Conservation (phyloP, 768 basidiomycete genomes). For the Rhodosporidiobolus odoratus region DNA sequence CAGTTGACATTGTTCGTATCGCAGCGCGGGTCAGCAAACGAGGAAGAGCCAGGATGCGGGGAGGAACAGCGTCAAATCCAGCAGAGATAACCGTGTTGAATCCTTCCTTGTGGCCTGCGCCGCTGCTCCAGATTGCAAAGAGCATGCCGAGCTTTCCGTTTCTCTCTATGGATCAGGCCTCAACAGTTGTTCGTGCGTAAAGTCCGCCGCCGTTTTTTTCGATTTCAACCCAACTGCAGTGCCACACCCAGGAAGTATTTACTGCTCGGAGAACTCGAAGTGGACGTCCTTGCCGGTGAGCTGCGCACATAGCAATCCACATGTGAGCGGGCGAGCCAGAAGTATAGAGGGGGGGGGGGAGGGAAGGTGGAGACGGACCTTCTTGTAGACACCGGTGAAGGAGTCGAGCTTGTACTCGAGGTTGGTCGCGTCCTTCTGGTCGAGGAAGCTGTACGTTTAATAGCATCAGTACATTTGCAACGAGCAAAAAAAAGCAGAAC, state of each 20-base stretch:
- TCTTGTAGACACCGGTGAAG: conserved; percentile 87
- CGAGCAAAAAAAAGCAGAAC: too few relatives aligned
- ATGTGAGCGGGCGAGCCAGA: neutral
- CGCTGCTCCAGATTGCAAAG: too few relatives aligned
- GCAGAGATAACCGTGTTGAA: too few relatives aligned
- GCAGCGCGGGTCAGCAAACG: neutral
- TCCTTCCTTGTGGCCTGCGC: too few relatives aligned
- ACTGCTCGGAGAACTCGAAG: conserved; percentile 37
- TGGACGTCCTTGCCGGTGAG: conserved; percentile 81
- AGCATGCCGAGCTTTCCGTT: neutral
- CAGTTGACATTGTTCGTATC: neutral
- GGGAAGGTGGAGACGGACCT: conserved; percentile 1
- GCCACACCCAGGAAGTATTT: too few relatives aligned
- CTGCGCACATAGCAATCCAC: conserved; percentile 49
- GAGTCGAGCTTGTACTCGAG: conserved; percentile 99
- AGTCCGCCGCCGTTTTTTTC: too few relatives aligned
- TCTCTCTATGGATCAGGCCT: too few relatives aligned
- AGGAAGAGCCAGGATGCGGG: neutral
- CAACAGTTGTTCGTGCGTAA: too few relatives aligned
- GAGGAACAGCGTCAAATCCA: too few relatives aligned
- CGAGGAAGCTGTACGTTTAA: conserved; percentile 66
- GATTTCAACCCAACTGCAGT: too few relatives aligned
- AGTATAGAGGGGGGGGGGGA: neutral
- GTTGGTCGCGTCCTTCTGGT: conserved; percentile 94
- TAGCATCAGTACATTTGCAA: neutral